Conservation (phyloP, 1,284 basidiomycete species). For the Rhodofomes roseus region DNA sequence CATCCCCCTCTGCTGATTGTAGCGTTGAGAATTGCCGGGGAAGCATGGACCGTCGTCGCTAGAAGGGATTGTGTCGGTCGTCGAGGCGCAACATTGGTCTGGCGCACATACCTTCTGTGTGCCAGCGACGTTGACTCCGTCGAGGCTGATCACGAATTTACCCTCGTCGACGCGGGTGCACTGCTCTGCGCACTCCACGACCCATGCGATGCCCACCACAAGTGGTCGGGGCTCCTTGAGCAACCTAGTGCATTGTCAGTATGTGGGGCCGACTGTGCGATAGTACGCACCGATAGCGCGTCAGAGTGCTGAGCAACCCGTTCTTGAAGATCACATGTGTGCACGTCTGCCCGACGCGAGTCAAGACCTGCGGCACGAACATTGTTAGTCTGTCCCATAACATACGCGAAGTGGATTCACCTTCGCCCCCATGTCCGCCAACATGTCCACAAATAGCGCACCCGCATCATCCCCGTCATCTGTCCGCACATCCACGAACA, state of each 20-base stretch:
- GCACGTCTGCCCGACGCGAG: conserved; percentile 68
- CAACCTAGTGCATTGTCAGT: conserved; percentile 34
- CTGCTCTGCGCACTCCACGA: conserved; percentile 81
- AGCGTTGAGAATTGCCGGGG: conserved; percentile 45
- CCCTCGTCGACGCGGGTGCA: conserved; percentile 62
- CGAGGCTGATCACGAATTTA: conserved; percentile 66
- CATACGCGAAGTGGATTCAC: conserved; percentile 40
- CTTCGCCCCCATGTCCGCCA: conserved; percentile 78
- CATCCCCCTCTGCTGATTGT: background rate
- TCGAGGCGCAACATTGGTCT: background rate
- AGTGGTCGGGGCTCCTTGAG: conserved; percentile 67
- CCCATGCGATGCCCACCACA: conserved; percentile 90
- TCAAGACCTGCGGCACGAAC: conserved; percentile 43
- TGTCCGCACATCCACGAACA: conserved; percentile 88
- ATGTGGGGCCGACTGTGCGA: background rate
- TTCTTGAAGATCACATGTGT: conserved; percentile 93
- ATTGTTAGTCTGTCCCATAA: background rate
- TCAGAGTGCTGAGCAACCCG: conserved; percentile 74
- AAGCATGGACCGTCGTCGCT: conserved; percentile 66
- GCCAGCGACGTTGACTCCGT: conserved; percentile 62
- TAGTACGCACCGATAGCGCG: conserved; percentile 59
- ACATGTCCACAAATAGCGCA: conserved; percentile 82
- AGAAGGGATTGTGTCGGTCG: conserved; percentile 4
- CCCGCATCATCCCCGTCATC: conserved; percentile 85
- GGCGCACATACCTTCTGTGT: conserved; percentile 54